Conservation (phyloP, 2,329 filamentous ascomycete genomes). For the Colletotrichum gigasporum region DNA sequence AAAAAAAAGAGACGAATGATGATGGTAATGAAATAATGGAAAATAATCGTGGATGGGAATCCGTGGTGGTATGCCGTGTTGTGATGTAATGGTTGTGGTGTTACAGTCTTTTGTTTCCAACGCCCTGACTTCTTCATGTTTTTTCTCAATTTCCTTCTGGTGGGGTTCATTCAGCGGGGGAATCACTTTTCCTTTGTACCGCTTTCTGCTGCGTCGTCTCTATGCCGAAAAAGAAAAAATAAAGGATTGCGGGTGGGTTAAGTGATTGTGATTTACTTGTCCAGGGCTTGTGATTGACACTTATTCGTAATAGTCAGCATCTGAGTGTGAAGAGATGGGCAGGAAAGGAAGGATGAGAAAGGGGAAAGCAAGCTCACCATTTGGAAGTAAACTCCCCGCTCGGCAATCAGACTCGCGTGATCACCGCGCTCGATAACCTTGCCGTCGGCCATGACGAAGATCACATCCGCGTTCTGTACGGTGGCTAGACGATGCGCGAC, state of each 20-base stretch:
- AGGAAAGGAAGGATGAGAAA: neutral
- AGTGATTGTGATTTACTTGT: too few species aligned
- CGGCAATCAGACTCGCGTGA: slow-evolving; percentile 21
- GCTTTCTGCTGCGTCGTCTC: slow-evolving; percentile 1
- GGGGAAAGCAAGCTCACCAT: slow-evolving; percentile 16
- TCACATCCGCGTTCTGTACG: slow-evolving; percentile 52
- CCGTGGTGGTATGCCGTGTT: too few species aligned
- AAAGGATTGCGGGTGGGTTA: too few species aligned
- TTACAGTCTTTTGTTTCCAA: too few species aligned
- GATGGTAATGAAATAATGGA: too few species aligned
- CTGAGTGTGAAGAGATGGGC: neutral
- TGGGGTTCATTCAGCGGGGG: too few species aligned
- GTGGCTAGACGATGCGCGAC: slow-evolving; percentile 54
- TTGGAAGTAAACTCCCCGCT: slow-evolving; percentile 26
- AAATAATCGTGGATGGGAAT: too few species aligned
- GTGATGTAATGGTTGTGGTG: too few species aligned
- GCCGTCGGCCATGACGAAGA: slow-evolving; percentile 54
- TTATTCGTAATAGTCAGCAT: neutral
- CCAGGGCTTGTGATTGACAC: slow-evolving; percentile 32
- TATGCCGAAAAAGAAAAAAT: neutral
- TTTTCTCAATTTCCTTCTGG: too few species aligned
- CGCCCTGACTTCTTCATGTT: too few species aligned
- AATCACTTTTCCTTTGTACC: too few species aligned
- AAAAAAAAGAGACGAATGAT: neutral
- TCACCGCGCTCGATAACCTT: slow-evolving; percentile 45